Conservation (phyloP, 2,329 filamentous ascomycete species). For the Colletotrichum lini region DNA sequence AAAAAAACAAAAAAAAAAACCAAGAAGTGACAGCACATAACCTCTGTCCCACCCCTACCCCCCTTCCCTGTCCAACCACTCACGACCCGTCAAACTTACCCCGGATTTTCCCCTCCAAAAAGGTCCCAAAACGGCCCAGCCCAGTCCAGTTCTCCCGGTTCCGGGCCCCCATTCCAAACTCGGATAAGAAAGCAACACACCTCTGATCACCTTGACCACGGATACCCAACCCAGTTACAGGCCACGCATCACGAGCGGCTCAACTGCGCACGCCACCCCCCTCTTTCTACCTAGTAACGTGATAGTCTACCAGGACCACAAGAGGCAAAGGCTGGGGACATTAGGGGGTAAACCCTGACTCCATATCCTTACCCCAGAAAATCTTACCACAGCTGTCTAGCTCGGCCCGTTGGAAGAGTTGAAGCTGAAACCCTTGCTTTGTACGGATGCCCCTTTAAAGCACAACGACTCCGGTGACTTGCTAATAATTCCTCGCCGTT, state of each 20-base stretch:
- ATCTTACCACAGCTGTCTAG: not conserved
- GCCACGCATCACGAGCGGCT: not conserved
- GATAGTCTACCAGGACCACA: too few species aligned
- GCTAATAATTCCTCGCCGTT: not conserved
- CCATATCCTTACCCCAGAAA: slow-evolving; percentile 16
- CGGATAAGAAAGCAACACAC: slow-evolving; percentile 1
- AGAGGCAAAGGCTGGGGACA: not conserved
- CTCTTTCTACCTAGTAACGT: not conserved
- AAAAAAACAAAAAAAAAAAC: not conserved
- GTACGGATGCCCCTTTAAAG: not conserved
- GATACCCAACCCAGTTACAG: not conserved
- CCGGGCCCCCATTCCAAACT: not conserved
- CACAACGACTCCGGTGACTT: not conserved
- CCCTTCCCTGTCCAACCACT: slow-evolving; percentile 7
- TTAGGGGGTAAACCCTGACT: not conserved
- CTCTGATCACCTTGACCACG: not conserved
- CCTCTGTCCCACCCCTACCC: too few species aligned
- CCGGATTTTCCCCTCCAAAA: slow-evolving; percentile 33
- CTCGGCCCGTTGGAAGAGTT: not conserved
- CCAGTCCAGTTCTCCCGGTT: not conserved
- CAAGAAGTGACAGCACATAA: not conserved
- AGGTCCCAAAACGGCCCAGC: not conserved
- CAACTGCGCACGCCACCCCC: not conserved
- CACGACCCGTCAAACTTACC: slow-evolving; percentile 27
- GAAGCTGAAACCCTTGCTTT: not conserved